These are phyloP conservation scores for Penicillium olsonii DNA, from an alignment of 2,329 filamentous ascomycete species.

Conservation along the genomic window DNA sequence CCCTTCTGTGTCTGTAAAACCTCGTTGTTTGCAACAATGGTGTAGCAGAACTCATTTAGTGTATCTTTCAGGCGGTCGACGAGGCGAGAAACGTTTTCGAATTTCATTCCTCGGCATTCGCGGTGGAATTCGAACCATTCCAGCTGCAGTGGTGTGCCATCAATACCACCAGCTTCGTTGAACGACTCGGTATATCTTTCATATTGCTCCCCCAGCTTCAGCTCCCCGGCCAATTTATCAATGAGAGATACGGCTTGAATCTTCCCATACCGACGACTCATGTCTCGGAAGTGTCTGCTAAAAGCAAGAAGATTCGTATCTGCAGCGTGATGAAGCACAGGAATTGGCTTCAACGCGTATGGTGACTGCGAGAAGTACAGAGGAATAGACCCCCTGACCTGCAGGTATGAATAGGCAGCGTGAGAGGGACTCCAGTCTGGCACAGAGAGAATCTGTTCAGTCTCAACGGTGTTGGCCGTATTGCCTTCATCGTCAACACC, in stretches of 20 bases:
- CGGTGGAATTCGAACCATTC: constrained; percentile 98
- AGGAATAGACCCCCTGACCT: constrained; percentile 87
- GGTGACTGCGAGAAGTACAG: constrained; percentile 94
- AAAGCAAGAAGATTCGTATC: constrained; percentile 79
- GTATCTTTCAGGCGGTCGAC: constrained; percentile 68
- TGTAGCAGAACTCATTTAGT: constrained; percentile 73
- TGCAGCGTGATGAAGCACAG: constrained; percentile 76
- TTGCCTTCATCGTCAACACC: constrained; percentile 89
- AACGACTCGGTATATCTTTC: constrained; percentile 66
- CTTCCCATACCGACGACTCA: constrained; percentile 70
- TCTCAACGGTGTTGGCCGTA: constrained; percentile 89
- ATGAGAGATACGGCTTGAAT: constrained; percentile 82
- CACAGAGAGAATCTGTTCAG: constrained; percentile 85
- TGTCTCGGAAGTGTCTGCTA: constrained; percentile 72
- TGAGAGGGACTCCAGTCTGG: constrained; percentile 62
- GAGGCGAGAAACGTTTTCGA: constrained; percentile 86
- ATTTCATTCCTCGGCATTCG: constrained; percentile 93
- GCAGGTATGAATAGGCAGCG: constrained; percentile 79
- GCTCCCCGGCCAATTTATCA: constrained; percentile 83
- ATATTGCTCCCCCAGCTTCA: constrained; percentile 75
- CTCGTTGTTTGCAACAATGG: constrained; percentile 54
- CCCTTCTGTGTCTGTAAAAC: constrained; percentile 62
- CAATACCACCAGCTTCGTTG: constrained; percentile 62
- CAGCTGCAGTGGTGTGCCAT: constrained; percentile 62
- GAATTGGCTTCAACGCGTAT: constrained; percentile 87